Evolutionary conservation across 169 alveolate genomes (phyloP), one percentile per base, ranked within the genome.

Genomic region (Plasmodium inui): DNA sequence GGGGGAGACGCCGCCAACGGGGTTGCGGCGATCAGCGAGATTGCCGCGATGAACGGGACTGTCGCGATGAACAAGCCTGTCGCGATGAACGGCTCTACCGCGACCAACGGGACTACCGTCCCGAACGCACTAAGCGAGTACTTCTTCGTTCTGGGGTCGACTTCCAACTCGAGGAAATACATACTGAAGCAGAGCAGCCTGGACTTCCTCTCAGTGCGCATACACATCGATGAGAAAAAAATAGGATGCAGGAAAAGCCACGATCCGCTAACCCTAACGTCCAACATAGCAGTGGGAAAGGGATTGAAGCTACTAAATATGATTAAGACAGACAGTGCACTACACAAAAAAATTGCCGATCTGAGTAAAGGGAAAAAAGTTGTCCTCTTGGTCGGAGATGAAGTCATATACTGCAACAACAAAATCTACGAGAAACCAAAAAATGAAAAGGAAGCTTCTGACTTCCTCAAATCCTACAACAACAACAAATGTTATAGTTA

Each of bases 391-490:
- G 93, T 86, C 2, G 93, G 93, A 30, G 93, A 86, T 76, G 93
- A 86, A 86, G 93, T 86, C 26, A 86, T 86, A 26, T 86, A 86
- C 44, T 86, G 93, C 67, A 86, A 86, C 55, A 53, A 76, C n/a
- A 30, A 86, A 86, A 86, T 86, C 44, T 86, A 86, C 10, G 93
- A 86, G 8, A 86, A 86, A 55, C 93, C 93, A 53, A 76, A 74
- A 74, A 53, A 86, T 50, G 71, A 86, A 86, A 55, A 74, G 28
- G 93, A 86, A 74, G 93, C 93, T 46, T 53, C 55, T 32, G 26
- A 86, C 67, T 86, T 86, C 67, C 84, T 86, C 44, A 86, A 86
- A 50, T 86, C 93, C n/a, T 86, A 86, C 70, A 86, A 70, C 44
- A 86, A 74, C 44, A 86, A 74, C 32, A 76, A 53, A 53, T 74